A percentile compares a stretch with the other conserved stretches of the same genome.
These are phyloP conservation scores for Dactylellina sp. DNA, from an alignment of 2,329 filamentous ascomycete species.

Conservation along the genomic window DNA sequence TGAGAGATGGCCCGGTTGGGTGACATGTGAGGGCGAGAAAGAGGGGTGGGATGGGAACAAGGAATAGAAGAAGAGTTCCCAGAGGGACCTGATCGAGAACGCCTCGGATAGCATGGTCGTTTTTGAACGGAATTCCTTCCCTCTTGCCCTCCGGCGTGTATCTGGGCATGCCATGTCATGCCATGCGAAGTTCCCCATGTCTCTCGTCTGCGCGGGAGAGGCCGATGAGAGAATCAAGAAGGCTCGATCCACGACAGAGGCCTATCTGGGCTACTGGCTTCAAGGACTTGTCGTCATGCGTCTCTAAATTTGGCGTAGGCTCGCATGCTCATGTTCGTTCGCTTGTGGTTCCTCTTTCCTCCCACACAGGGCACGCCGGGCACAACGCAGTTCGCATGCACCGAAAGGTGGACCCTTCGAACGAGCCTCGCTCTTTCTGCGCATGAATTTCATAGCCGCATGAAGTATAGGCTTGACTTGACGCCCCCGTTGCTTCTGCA, in stretches of 20 bases:
- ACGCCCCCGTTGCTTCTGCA: slow-evolving; percentile 14
- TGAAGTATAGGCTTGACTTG: slow-evolving; percentile 44
- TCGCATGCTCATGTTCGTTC: slow-evolving; percentile 51
- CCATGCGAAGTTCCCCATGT: slow-evolving; percentile 42
- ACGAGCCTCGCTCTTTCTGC: too few species aligned
- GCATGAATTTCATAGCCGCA: slow-evolving; percentile 25
- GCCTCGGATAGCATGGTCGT: slow-evolving; percentile 43
- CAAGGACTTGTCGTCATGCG: slow-evolving; percentile 55
- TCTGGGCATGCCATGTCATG: slow-evolving; percentile 29
- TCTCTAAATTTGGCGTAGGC: slow-evolving; percentile 48
- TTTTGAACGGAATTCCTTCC: not conserved
- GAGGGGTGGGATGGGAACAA: not conserved
- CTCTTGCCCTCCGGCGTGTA: slow-evolving; percentile 12
- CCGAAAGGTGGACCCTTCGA: too few species aligned
- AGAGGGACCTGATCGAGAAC: not conserved
- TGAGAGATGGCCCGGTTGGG: not conserved
- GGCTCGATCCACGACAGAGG: slow-evolving; percentile 26
- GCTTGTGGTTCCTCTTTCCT: slow-evolving; percentile 55
- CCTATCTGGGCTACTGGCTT: slow-evolving; percentile 22
- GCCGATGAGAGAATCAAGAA: slow-evolving; percentile 41
- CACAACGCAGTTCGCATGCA: slow-evolving; percentile 33
- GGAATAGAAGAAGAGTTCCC: slow-evolving; percentile 12
- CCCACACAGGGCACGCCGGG: slow-evolving; percentile 23
- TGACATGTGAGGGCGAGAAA: slow-evolving; percentile 26
- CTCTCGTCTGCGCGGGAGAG: slow-evolving; percentile 54